phyloP scores from a whole-genome alignment of 108 stramenopile species.

The Hondaea fermentalgiana region DNA sequence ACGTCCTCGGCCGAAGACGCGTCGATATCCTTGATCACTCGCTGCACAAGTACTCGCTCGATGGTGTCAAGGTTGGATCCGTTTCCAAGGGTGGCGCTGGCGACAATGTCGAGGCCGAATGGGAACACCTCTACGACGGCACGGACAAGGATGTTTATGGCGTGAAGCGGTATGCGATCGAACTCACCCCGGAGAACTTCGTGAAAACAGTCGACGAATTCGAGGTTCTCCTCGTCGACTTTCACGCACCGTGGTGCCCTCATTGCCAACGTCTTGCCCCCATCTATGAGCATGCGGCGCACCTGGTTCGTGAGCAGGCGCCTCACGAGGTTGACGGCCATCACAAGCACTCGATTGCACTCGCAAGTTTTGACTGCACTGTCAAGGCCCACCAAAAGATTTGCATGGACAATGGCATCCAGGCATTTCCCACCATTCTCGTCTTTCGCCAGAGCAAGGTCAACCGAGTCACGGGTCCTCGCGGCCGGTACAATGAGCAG shows the following conservation, averaged over 20 bases:
- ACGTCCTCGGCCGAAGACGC: background rate
- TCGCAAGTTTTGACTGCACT: background rate
- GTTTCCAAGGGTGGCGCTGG: background rate
- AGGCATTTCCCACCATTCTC: slow-evolving; percentile 7
- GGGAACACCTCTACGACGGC: background rate
- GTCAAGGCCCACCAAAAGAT: background rate
- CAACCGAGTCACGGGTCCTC: background rate
- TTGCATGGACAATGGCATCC: background rate
- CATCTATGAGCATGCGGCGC: slow-evolving; percentile 6
- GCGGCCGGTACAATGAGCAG: background rate
- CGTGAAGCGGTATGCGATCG: background rate
- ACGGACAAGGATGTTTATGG: background rate
- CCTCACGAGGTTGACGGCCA: background rate
- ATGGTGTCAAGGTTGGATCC: background rate
- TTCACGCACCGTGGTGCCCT: slow-evolving; percentile 26
- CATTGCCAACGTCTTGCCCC: background rate
- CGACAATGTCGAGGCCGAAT: background rate
- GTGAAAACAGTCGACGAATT: background rate
- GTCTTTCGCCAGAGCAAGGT: slow-evolving; percentile 15
- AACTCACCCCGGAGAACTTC: background rate
- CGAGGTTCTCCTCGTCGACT: slow-evolving; percentile 20
- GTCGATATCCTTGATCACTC: background rate
- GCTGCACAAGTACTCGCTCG: background rate
- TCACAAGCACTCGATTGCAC: background rate
- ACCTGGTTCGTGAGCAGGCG: background rate